A percentile compares a stretch with the other conserved stretches of the same genome.
Evolutionary conservation across 805 yeast species (phyloP).

Genomic region (Pichia deserticola): DNA sequence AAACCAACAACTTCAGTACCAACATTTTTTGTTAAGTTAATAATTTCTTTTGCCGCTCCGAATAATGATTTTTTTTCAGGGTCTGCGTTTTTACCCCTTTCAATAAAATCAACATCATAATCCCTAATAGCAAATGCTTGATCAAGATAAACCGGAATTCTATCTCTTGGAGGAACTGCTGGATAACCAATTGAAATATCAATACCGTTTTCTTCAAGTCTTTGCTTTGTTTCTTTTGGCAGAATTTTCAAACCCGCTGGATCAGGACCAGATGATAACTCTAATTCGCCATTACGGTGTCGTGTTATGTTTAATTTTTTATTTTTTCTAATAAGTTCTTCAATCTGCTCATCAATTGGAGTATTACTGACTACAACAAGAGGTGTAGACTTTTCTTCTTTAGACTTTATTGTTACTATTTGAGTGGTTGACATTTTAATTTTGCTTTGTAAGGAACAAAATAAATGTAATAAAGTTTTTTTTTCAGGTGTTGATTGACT

Average conservation of each 20-base stretch:
- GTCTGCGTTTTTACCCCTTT: conserved; percentile 32
- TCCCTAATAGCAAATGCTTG: conserved; percentile 33
- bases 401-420: background rate
- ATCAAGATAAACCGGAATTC: conserved; percentile 34
- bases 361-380: conserved; percentile 3
- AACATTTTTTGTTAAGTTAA: conserved; percentile 36
- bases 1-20: conserved; percentile 46
- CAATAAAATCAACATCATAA: conserved; percentile 27
- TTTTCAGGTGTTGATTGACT: too few species aligned
- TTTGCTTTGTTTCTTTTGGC: conserved; percentile 21
- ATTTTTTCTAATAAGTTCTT: conserved; percentile 10
- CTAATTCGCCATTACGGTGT: background rate
- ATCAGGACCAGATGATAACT: conserved; percentile 11
- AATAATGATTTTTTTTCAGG: conserved; percentile 35
- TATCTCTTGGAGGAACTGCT: conserved; percentile 26
- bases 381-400: background rate
- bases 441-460: too few species aligned
- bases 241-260: conserved; percentile 18
- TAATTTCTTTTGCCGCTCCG: conserved; percentile 35
- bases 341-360: conserved; percentile 13
- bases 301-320: conserved; percentile 8
- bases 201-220: conserved; percentile 31
- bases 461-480: too few species aligned
- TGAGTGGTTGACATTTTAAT: background rate
- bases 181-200: conserved; percentile 35